phyloP scores from a whole-genome alignment of 2,329 filamentous ascomycete genomes.

The Colletotrichum sp. region DNA sequence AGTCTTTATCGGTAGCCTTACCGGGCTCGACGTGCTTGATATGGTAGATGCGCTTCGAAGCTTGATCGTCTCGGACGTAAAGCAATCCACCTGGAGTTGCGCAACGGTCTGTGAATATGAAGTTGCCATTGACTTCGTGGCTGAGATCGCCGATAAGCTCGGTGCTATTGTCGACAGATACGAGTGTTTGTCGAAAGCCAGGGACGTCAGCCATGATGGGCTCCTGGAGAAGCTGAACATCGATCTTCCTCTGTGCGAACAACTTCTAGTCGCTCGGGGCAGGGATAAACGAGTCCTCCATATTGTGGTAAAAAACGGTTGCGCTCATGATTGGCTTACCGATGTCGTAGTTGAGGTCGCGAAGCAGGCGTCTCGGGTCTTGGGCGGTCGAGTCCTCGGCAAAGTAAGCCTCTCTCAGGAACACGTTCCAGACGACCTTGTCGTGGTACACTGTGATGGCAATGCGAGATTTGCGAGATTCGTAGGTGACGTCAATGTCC shows the following conservation, averaged over 20 bases:
- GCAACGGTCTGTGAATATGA: background rate
- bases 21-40: background rate
- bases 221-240: background rate
- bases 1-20: background rate
- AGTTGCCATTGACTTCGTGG: background rate
- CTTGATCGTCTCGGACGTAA: background rate
- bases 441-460: background rate
- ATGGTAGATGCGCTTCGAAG: background rate
- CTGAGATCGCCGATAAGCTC: background rate
- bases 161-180: background rate
- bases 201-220: background rate
- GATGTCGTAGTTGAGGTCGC: background rate
- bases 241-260: conserved; percentile 1
- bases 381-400: background rate
- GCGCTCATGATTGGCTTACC: background rate
- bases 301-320: background rate
- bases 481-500: conserved; percentile 14
- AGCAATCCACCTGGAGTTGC: conserved; percentile 2
- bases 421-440: conserved; percentile 19
- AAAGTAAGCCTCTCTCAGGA: background rate
- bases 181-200: background rate
- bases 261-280: conserved; percentile 3
- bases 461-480: conserved; percentile 2
- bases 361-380: background rate
- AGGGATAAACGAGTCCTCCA: background rate